These are phyloP conservation scores for Rhynchosporium secalis DNA, from an alignment of 2,329 filamentous ascomycete genomes.

Conservation along the genomic window DNA sequence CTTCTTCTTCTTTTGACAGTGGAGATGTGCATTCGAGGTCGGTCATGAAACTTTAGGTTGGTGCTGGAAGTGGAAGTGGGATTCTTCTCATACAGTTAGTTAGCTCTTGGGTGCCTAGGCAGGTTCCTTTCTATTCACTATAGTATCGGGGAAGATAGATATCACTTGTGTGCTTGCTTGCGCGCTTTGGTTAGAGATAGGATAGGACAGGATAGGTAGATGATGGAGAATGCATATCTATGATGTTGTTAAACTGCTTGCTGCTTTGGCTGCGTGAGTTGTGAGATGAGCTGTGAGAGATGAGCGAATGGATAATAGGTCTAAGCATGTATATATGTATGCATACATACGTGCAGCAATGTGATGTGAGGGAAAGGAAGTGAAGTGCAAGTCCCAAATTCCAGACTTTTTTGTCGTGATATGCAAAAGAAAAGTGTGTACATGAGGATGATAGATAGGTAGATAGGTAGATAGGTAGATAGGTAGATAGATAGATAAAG, in stretches of 20 bases:
- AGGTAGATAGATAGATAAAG: too few relatives aligned
- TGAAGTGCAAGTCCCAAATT: too few relatives aligned
- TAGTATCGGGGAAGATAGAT: background rate
- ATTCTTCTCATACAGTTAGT: slow-evolving; percentile 6
- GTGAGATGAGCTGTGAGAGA: too few relatives aligned
- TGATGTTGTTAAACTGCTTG: slow-evolving; percentile 4
- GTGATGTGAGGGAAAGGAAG: too few relatives aligned
- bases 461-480: too few relatives aligned
- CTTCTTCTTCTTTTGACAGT: background rate
- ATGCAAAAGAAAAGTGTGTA: too few relatives aligned
- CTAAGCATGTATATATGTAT: too few relatives aligned
- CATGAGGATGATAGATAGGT: too few relatives aligned
- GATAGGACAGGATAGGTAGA: background rate
- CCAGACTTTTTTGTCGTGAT: too few relatives aligned
- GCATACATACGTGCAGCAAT: too few relatives aligned
- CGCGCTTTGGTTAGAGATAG: slow-evolving; percentile 4
- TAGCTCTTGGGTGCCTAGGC: background rate
- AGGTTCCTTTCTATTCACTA: background rate
- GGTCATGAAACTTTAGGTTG: background rate
- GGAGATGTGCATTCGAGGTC: background rate
- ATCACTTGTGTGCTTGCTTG: too few relatives aligned
- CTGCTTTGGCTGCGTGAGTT: background rate
- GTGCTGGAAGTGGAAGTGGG: background rate
- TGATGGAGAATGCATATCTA: slow-evolving; percentile 16
- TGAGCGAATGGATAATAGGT: too few relatives aligned